Percentiles rank a stretch among this genome's conserved stretches.
phyloP scores from a whole-genome alignment of 1,139 yeast species.

The Candida buenavistaensis region DNA sequence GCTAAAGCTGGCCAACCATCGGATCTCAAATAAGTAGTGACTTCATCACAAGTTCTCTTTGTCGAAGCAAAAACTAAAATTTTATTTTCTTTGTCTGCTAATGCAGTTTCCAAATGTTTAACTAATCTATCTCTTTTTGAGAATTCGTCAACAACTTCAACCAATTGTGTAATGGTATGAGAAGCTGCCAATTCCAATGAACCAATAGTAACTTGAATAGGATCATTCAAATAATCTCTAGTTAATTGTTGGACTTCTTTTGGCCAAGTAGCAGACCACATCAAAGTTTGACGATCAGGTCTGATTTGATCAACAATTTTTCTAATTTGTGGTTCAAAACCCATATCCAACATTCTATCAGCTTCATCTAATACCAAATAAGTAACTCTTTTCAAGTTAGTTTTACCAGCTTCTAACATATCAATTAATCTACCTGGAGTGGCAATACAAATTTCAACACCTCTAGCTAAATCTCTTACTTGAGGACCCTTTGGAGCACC shows the following conservation, averaged over 20 bases:
- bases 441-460: constrained; percentile 94
- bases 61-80: constrained; percentile 89
- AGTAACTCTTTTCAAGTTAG: constrained; percentile 93
- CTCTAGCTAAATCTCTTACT: constrained; percentile 91
- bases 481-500: constrained; percentile 99
- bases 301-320: constrained; percentile 93
- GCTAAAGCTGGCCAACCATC: constrained; percentile 99
- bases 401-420: constrained; percentile 93
- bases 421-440: constrained; percentile 98
- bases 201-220: constrained; percentile 95
- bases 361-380: constrained; percentile 97
- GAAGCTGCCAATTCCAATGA: constrained; percentile 95
- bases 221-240: constrained; percentile 85
- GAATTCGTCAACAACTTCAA: constrained; percentile 86
- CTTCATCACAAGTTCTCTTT: constrained; percentile 95
- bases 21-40: constrained; percentile 85
- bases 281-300: constrained; percentile 96
- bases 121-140: constrained; percentile 90
- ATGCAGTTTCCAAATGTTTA: constrained; percentile 82
- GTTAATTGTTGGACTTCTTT: constrained; percentile 94
- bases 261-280: constrained; percentile 99
- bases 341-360: constrained; percentile 96
- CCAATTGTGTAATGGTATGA: constrained; percentile 90
- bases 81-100: constrained; percentile 76
- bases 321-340: constrained; percentile 95